Evolutionary conservation across 495 filamentous ascomycete genomes (phyloP).

Genomic region (Hyaloscypha hepaticicola): DNA sequence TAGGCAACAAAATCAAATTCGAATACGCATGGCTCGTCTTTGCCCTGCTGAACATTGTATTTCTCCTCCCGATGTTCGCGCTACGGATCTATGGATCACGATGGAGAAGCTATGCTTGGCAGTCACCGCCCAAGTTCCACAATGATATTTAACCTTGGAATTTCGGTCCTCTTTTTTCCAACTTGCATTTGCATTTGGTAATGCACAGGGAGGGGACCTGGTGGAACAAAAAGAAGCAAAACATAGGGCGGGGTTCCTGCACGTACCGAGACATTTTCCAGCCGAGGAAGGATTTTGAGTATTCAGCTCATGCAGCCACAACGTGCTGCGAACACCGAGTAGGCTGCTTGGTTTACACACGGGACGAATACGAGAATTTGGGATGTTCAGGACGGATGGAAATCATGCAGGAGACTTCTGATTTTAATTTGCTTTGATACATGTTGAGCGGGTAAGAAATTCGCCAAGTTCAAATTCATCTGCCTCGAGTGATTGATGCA

Average conservation of each 20-base stretch:
- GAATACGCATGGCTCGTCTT: neutral
- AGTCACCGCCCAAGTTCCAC: neutral
- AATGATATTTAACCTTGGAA: neutral
- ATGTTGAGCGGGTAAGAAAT: too few species aligned
- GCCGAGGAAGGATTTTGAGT: neutral
- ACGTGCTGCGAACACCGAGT: neutral
- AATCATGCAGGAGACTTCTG: too few species aligned
- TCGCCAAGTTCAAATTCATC: too few species aligned
- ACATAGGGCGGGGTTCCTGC: neutral
- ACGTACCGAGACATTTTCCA: neutral
- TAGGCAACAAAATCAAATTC: slow-evolving; percentile 6
- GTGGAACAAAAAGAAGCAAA: neutral
- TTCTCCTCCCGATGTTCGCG: neutral
- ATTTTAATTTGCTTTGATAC: too few species aligned
- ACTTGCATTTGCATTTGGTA: too few species aligned
- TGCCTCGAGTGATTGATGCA: too few species aligned
- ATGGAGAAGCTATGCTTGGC: neutral
- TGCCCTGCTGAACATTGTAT: neutral
- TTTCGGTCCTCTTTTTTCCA: too few species aligned
- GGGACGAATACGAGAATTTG: neutral
- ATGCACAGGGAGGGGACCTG: too few species aligned
- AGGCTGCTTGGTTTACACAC: neutral
- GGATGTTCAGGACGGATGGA: too few species aligned
- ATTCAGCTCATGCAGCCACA: slow-evolving; percentile 1
- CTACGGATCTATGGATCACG: neutral